phyloP scores from a whole-genome alignment of 2,329 filamentous ascomycete genomes.

The Helotiales sp. region DNA sequence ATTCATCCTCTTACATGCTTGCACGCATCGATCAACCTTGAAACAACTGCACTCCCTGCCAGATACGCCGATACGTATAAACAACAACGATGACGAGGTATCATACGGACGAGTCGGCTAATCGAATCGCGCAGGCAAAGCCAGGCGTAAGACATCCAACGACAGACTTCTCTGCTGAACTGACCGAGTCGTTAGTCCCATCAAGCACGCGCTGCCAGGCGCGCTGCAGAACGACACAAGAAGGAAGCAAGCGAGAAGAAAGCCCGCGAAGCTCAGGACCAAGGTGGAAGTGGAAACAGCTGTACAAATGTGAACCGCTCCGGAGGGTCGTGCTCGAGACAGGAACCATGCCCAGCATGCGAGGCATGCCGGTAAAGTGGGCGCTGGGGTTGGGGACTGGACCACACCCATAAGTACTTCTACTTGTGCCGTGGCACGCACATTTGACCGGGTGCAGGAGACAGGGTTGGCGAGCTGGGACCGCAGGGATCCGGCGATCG shows the following conservation, averaged over 20 bases:
- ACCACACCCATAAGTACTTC: too few relatives aligned
- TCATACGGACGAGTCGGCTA: too few relatives aligned
- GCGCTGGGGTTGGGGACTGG: too few relatives aligned
- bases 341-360: conserved; percentile 16
- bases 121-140: conserved; percentile 19
- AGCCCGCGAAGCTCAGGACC: background rate
- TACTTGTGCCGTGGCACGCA: background rate
- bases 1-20: background rate
- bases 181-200: conserved; percentile 14
- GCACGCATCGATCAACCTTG: background rate
- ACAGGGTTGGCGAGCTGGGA: background rate
- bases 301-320: conserved; percentile 13
- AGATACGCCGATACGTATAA: too few relatives aligned
- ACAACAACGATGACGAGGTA: too few relatives aligned
- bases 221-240: conserved; percentile 18
- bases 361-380: conserved; percentile 9
- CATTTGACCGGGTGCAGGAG: background rate
- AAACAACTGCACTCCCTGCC: too few relatives aligned
- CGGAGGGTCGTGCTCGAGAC: conserved; percentile 14
- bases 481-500: background rate
- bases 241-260: background rate
- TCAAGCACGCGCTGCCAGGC: conserved; percentile 20
- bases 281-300: background rate
- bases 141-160: conserved; percentile 24
- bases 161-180: too few relatives aligned